phyloP scores from a whole-genome alignment of 768 basidiomycete species.

The Baorangia bicolor region DNA sequence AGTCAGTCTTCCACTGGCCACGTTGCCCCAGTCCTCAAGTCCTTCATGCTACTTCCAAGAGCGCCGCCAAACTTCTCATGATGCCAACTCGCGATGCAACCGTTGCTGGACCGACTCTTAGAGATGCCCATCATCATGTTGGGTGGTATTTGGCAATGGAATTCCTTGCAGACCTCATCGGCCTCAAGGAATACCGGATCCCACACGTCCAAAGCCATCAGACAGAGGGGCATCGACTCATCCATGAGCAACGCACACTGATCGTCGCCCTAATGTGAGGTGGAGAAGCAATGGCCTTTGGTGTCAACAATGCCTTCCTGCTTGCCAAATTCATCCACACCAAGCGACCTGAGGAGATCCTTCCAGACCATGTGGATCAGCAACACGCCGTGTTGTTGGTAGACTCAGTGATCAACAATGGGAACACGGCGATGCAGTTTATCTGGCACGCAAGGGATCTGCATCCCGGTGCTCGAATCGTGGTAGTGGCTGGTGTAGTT shows the following conservation, averaged over 20 bases:
- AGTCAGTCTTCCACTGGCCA: conserved; percentile 13
- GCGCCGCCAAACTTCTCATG: conserved; percentile 13
- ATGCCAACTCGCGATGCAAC: conserved; percentile 15
- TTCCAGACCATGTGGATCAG: conserved; percentile 12
- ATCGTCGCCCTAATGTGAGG: conserved; percentile 17
- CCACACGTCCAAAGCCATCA: conserved; percentile 16
- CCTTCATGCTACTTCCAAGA: conserved; percentile 14
- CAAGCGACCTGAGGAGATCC: conserved; percentile 13
- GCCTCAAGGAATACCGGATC: conserved; percentile 14
- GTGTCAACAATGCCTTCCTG: conserved; percentile 13
- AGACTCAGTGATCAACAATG: conserved; percentile 15
- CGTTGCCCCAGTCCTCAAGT: conserved; percentile 10
- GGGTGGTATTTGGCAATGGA: conserved; percentile 17
- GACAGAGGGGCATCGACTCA: conserved; percentile 14
- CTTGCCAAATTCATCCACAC: conserved; percentile 16
- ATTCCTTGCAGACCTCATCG: conserved; percentile 16
- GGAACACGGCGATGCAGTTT: conserved; percentile 15
- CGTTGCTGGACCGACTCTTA: conserved; percentile 15
- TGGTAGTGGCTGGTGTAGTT: conserved; percentile 13
- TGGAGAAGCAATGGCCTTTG: conserved; percentile 13
- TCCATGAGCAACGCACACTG: conserved; percentile 12
- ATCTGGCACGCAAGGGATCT: conserved; percentile 9
- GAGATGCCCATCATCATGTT: conserved; percentile 16
- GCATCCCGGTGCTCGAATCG: conserved; percentile 14
- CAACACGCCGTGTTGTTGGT: conserved; percentile 16